Evolutionary conservation across 805 yeast species (phyloP).

Genomic region (Candida coquimbonensis): DNA sequence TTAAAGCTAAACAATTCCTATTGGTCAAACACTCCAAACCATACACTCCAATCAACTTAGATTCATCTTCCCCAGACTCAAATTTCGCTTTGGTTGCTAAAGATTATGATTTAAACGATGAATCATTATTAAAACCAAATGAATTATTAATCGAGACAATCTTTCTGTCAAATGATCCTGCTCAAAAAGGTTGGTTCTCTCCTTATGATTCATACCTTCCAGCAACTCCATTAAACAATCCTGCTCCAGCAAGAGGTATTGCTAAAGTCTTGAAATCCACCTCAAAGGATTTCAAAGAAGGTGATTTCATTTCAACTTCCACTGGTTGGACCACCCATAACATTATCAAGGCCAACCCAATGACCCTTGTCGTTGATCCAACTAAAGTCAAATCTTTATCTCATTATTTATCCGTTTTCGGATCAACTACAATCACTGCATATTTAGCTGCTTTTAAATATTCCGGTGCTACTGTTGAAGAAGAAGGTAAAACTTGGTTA

Average conservation of each 20-base stretch:
- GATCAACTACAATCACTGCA: constrained; percentile 56
- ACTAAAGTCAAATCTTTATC: constrained; percentile 25
- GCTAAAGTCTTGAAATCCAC: constrained; percentile 45
- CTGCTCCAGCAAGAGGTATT: constrained; percentile 44
- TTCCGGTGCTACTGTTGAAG: constrained; percentile 38
- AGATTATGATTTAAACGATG: constrained; percentile 15
- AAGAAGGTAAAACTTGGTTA: constrained; percentile 37
- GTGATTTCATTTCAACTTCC: constrained; percentile 35
- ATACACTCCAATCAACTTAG: constrained; percentile 21
- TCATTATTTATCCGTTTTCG: constrained; percentile 42
- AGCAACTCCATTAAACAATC: constrained; percentile 32
- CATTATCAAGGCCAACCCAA: constrained; percentile 22
- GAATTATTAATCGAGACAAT: constrained; percentile 37
- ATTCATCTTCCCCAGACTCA: constrained; percentile 18
- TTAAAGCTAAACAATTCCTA: constrained; percentile 27
- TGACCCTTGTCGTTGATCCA: constrained; percentile 11
- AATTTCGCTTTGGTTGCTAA: constrained; percentile 24
- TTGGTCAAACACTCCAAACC: constrained; percentile 19
- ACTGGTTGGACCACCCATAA: constrained; percentile 44
- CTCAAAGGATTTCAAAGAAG: constrained; percentile 31
- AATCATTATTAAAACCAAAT: constrained; percentile 26
- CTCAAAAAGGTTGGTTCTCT: constrained; percentile 51
- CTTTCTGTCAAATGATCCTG: constrained; percentile 55
- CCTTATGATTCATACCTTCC: constrained; percentile 25
- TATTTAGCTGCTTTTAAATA: constrained; percentile 46